Evolutionary conservation across 768 basidiomycete genomes (phyloP).

Genomic region (Thelephora ganbajun): DNA sequence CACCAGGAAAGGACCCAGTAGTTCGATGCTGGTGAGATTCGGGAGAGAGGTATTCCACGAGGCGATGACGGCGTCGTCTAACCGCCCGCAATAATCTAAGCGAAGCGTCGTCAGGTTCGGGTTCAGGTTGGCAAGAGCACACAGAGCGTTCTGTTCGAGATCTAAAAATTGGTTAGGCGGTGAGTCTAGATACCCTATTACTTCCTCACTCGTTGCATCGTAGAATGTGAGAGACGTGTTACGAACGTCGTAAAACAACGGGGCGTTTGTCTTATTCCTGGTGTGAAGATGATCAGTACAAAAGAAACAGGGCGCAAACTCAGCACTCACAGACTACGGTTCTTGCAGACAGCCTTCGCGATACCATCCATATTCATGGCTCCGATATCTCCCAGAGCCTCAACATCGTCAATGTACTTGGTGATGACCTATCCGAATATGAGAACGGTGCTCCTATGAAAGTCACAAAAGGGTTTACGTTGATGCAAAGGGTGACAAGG

Average conservation of each 20-base stretch:
- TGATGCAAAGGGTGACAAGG: slow-evolving; percentile 69
- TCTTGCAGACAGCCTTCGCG: slow-evolving; percentile 69
- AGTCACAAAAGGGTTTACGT: slow-evolving; percentile 28
- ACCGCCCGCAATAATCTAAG: slow-evolving; percentile 77
- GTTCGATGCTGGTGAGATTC: slow-evolving; percentile 54
- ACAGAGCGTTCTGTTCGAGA: slow-evolving; percentile 51
- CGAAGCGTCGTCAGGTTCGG: slow-evolving; percentile 69
- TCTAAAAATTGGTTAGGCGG: slow-evolving; percentile 25
- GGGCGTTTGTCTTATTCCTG: slow-evolving; percentile 69
- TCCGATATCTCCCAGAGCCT: slow-evolving; percentile 81
- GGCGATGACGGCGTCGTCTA: slow-evolving; percentile 46
- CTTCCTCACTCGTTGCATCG: slow-evolving; percentile 72
- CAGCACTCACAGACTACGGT: slow-evolving; percentile 58
- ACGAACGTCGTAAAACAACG: slow-evolving; percentile 68
- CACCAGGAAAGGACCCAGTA: slow-evolving; percentile 83
- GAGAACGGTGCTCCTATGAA: neutral
- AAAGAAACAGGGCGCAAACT: slow-evolving; percentile 1
- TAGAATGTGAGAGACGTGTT: slow-evolving; percentile 63
- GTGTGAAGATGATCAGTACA: slow-evolving; percentile 3
- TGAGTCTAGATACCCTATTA: neutral
- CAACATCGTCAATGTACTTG: slow-evolving; percentile 78
- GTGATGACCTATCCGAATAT: slow-evolving; percentile 49
- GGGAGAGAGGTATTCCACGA: slow-evolving; percentile 52
- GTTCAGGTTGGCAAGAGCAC: slow-evolving; percentile 65
- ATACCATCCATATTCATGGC: slow-evolving; percentile 74